Evolutionary conservation across 1,139 yeast genomes (phyloP), one percentile per base, ranked within the genome.

Genomic region (Blastobotrys petasosporus): DNA sequence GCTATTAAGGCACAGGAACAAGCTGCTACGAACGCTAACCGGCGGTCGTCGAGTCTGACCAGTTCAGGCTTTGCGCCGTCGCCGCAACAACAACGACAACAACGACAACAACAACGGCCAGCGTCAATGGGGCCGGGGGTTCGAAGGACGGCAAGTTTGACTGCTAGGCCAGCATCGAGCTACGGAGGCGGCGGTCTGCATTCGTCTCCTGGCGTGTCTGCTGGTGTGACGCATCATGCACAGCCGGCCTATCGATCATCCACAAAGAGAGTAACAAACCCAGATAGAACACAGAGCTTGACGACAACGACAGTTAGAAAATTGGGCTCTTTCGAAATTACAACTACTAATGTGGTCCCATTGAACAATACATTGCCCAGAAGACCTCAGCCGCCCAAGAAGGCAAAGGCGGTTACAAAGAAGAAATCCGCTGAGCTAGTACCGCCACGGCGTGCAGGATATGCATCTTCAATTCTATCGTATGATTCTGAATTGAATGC

Each of bases 231-330:
- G 25, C 25, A 13, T 41, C 51, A 34, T 47, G 57, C 20, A 11
- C 42, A 11, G 50, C 55, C 15, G 56, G 58, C 39, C n/a, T 41
- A 41, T 31, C 34, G 25, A 17, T 36, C 40, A 9, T 13, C 38
- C 28, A 37, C 46, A 11, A 17, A 15, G 32, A 37, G 33, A 32
- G 38, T 40, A 44, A 59, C 59, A 39, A 47, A 54, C 42, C 51
- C 55, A 2, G 68, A 66, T 29, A 52, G 69, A 25, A 61, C 69
- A 5, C 55, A 65, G 59, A 64, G 69, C n/a, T 51, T 66, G 30
- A 66, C 70, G 8, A 65, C 68, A 11, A 65, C 69, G 2, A 66
- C 70, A 1, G 59, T 66, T 37, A 60, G 66, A 30, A 63, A 62
- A 32, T 49, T 64, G 47, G 70, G 70, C 42, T 59, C 68, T 7